These are phyloP conservation scores for Fusarium burgessii DNA, from an alignment of 2,329 filamentous ascomycete species.

Conservation along the genomic window DNA sequence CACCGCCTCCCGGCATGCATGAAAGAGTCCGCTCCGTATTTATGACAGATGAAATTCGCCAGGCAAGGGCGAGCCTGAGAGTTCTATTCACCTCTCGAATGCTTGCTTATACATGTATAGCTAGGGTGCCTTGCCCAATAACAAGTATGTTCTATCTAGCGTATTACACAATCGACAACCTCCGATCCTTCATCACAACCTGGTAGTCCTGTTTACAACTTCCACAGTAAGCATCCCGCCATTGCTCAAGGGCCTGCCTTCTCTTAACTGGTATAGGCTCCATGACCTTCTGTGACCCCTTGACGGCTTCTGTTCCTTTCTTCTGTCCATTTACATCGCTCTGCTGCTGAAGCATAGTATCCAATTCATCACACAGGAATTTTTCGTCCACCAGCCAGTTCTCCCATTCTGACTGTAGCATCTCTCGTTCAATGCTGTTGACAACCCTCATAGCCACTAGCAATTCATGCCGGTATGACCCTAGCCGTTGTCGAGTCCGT, in stretches of 20 bases:
- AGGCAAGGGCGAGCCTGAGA: conserved; percentile 3
- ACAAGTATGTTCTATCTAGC: background rate
- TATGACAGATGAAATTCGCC: conserved; percentile 14
- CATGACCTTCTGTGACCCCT: conserved; percentile 50
- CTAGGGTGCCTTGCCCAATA: background rate
- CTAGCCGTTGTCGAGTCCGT: conserved; percentile 84
- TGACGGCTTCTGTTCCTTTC: conserved; percentile 30
- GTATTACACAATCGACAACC: conserved; percentile 37
- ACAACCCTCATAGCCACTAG: conserved; percentile 91
- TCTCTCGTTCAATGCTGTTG: conserved; percentile 88
- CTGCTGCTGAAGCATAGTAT: conserved; percentile 56
- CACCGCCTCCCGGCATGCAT: background rate
- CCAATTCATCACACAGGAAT: conserved; percentile 75
- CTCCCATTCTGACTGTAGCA: conserved; percentile 90
- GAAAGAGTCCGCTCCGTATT: background rate
- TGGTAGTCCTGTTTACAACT: conserved; percentile 64
- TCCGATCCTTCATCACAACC: conserved; percentile 49
- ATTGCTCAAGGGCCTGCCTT: conserved; percentile 57
- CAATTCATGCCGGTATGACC: conserved; percentile 87
- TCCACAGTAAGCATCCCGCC: conserved; percentile 67
- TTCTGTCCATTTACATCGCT: conserved; percentile 29
- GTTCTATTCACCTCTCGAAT: conserved; percentile 19
- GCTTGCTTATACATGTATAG: background rate
- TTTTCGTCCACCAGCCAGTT: conserved; percentile 89
- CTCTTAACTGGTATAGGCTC: conserved; percentile 47